Conservation (phyloP, 2,329 filamentous ascomycete genomes). For the Capronia epimyces region DNA sequence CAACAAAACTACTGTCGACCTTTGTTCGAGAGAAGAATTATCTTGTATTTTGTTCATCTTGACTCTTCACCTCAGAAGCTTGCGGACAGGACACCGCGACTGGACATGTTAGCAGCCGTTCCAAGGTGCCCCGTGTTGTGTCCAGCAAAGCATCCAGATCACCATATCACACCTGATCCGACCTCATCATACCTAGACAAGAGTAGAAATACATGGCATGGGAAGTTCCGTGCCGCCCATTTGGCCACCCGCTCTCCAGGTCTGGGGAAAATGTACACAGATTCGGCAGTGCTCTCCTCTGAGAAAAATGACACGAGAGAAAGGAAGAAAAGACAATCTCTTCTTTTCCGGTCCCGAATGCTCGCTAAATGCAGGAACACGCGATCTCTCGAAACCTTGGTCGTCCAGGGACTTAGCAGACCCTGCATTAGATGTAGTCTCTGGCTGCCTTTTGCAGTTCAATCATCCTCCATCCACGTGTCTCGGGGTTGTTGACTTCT, state of each 20-base stretch:
- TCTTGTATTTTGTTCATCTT: conserved; percentile 10
- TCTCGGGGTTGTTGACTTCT: conserved; percentile 95
- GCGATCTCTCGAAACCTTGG: neutral
- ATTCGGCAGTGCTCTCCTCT: conserved; percentile 7
- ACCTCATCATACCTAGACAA: neutral
- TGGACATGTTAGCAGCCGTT: conserved; percentile 29
- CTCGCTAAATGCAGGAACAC: conserved; percentile 22
- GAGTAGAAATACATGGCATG: conserved; percentile 8
- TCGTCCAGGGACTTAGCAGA: neutral
- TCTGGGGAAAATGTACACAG: conserved; percentile 10
- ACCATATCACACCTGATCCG: neutral
- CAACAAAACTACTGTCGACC: no score
- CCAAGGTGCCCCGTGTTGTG: neutral
- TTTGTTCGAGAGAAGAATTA: conserved; percentile 21
- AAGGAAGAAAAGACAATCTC: neutral
- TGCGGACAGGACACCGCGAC: conserved; percentile 5
- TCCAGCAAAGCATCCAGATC: neutral
- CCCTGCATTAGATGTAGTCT: conserved; percentile 65
- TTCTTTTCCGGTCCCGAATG: conserved; percentile 5
- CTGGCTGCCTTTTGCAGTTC: conserved; percentile 97
- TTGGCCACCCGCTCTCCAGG: neutral
- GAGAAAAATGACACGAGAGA: conserved; percentile 1
- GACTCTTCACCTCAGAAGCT: neutral
- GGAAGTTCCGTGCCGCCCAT: neutral
- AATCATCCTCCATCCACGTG: conserved; percentile 91